Base-by-base conservation (phyloP, 2,329 filamentous ascomycete genomes). In the Stachybotrys elegans region DNA sequence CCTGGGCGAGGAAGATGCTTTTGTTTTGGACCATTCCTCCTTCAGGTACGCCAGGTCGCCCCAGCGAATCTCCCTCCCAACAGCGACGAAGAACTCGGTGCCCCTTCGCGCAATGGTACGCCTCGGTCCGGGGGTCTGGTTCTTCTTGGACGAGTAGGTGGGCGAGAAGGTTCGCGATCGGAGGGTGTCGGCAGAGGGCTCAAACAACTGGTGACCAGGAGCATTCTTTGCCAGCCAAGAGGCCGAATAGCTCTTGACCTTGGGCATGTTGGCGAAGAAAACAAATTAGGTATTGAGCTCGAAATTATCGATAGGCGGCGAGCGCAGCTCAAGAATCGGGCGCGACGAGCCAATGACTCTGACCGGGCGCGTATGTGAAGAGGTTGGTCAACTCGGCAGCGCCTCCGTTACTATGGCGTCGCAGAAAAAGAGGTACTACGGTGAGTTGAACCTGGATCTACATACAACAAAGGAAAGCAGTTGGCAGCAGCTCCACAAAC, bases 41-140 rank as follows among this genome's bases (percentile, higher is more conserved):
- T 94, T 95, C 57, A 97, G 65, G 47, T 84, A 80, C 42, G 82
- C 80, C 44, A 98, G 69, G 65, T 95, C 88, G 9, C 87, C 84
- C 90, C 93, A 98, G 63, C 91, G 79, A 48, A 98, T 86, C 65
- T 97, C 88, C 55, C 86, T 91, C 40, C 91, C 91, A 32, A 86
- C 83, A 17, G 90, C 91, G 12, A 89, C 83, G 60, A 97, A 97
- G 9, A 97, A 72, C 58, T 98, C 91, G 1, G 87, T 89, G 14
- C 87, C 90, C 47, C 92, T 77, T 40, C 79, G 81, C 9, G 90
- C 91, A 56, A 97, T 84, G 1, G 83, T 90, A 50, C 80, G 67
- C 45, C 75, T 71, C 9, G 81, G 78, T 16, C 79, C 78, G 2
- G 62, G 58, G 17, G 62, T 56, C 2, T 61, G 43, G 52, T 69